Base-by-base conservation (phyloP, 192 early-diverging fungal genomes). In the Coemansia sp. region DNA sequence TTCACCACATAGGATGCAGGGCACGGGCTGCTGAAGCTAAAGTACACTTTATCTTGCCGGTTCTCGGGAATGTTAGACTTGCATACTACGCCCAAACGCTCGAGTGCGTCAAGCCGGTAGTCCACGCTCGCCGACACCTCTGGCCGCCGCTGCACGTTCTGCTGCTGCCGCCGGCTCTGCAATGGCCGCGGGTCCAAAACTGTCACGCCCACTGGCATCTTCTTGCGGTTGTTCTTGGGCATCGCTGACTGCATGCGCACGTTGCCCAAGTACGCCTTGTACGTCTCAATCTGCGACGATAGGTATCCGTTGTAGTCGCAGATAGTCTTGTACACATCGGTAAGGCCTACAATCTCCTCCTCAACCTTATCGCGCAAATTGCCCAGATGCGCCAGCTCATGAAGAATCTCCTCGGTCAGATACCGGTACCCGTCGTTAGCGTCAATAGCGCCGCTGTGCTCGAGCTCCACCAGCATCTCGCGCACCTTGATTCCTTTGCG, bases 401-500 rank as follows among this genome's bases (percentile, higher is more conserved):
- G 90, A 12, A 86, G 78, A 31, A 97, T 88, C 82, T 97, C 95
- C 60, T 96, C 93, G 0, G 87, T 87, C 80, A 97, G 84, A 25
- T 94, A 84, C 47, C 83, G 83, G 66, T 93, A 91, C 9, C 89
- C 87, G 66, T 95, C 92, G 48, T 65, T 72, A 26, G 78, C 66
- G 63, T 91, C 89, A 34, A 95, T 87, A 8, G 93, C 87, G 22
- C 83, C 87, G 37, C 85, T 81, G 51, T 89, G 85, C 58, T 92
- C 91, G 2, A 97, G 83, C 75, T 97, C 92, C 4, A 84, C 75
- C 49, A 97, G 71, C 94, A 97, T 95, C 59, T 96, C 95, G 57
- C 91, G 89, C 21, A 95, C 93, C 77, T 97, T 97, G 66, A 97
- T 89, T 31, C 95, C 95, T 82, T 96, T 95, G 55, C 90, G 88